Conservation (phyloP, 805 yeast genomes). For the Candida tibetensis region DNA sequence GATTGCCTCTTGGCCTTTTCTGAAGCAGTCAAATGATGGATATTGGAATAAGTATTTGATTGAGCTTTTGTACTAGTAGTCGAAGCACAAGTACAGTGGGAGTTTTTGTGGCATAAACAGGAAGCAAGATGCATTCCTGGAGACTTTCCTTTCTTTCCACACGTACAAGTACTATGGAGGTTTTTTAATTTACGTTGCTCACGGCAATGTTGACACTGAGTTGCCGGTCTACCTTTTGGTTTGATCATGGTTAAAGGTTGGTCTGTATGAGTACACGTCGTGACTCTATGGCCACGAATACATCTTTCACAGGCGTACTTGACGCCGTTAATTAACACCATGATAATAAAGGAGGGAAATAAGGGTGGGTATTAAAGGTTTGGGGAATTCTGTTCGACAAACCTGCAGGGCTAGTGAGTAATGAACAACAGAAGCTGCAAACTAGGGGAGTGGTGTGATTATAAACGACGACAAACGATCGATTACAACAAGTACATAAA, state of each 20-base stretch:
- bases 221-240: constrained; percentile 94
- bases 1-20: constrained; percentile 17
- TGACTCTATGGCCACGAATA: constrained; percentile 93
- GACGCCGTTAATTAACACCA: constrained; percentile 90
- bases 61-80: constrained; percentile 4
- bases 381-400: neutral
- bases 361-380: neutral
- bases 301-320: constrained; percentile 97
- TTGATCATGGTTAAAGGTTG: constrained; percentile 89
- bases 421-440: no score
- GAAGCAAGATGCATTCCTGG: constrained; percentile 36
- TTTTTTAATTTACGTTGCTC: constrained; percentile 67
- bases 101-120: constrained; percentile 38
- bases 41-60: constrained; percentile 1
- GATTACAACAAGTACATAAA: neutral
- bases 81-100: constrained; percentile 41
- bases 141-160: constrained; percentile 54
- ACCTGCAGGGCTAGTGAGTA: no score
- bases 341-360: constrained; percentile 21
- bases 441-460: no score
- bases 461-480: no score
- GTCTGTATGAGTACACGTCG: constrained; percentile 89
- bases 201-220: constrained; percentile 86
- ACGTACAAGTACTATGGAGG: constrained; percentile 66
- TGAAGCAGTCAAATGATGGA: constrained; percentile 13